A percentile compares a stretch with the other conserved stretches of the same genome.
Conservation (phyloP, 106 monocot genomes). For the Dendrobium chrysotoxum region DNA sequence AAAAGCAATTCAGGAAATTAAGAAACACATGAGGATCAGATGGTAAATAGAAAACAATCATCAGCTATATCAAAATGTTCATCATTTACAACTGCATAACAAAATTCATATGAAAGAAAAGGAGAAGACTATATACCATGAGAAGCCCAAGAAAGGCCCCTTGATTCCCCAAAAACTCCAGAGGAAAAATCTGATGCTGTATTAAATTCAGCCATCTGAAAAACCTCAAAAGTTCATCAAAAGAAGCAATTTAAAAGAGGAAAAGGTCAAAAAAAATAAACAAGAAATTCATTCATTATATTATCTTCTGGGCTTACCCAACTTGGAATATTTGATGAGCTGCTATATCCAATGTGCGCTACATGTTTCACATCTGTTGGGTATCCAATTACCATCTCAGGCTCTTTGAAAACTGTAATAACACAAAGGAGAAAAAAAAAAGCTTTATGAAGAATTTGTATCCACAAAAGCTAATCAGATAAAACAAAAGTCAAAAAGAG, state of each 20-base stretch:
- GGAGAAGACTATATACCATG: conserved; percentile 28
- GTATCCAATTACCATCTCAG: conserved; percentile 86
- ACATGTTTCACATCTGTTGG: conserved; percentile 94
- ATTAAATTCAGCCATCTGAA: conserved; percentile 69
- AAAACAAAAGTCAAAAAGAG: not conserved
- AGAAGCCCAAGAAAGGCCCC: conserved; percentile 63
- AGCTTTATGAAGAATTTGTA: not conserved
- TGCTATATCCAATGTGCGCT: conserved; percentile 76
- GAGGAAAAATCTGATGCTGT: conserved; percentile 53
- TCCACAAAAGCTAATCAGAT: not conserved
- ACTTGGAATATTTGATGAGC: conserved; percentile 37
- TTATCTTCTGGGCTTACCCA: conserved; percentile 45
- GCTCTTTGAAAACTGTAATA: conserved; percentile 59
- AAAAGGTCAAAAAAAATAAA: not conserved
- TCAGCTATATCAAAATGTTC: not conserved
- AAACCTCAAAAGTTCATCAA: not conserved
- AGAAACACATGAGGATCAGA: too few species aligned
- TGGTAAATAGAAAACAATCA: not conserved
- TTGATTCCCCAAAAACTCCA: conserved; percentile 37
- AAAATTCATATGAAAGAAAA: not conserved
- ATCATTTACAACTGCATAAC: not conserved
- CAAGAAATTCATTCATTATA: not conserved
- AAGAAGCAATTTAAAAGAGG: not conserved
- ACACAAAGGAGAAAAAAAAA: not conserved
- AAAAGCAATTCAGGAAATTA: too few species aligned